Evolutionary conservation across 2,329 filamentous ascomycete species (phyloP), one percentile per base, ranked within the genome.

Genomic region (Capronia coronata): DNA sequence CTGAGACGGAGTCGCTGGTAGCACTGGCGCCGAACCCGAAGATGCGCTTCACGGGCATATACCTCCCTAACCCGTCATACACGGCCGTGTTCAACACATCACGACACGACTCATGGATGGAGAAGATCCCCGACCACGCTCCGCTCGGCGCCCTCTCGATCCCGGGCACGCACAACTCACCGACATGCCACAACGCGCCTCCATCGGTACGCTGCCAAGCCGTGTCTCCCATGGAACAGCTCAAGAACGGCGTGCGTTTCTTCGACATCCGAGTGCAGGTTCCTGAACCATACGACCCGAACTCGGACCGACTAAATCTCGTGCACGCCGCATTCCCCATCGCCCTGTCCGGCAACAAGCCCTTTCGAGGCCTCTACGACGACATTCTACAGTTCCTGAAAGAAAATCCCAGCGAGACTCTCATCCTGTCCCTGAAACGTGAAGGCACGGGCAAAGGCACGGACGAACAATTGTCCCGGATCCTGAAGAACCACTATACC

Each of bases 151-250:
- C 84, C 2, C 79, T 98, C 43, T 93, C 86, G 43, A 93, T 97
- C 55, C 93, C 93, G 13, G 93, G 93, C 56, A 96, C 93, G 0
- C 93, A 98, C 74, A 97, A 98, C 71, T 87, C 86, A 14, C 87
- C 93, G 5, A 94, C 90, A 8, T 84, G 80, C 70, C 77, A 94
- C 72, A 77, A 80, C 42, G 90, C 93, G 10, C 77, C 96, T 3
- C 93, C 93, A 1, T 94, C 88, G 1, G 93, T 97, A 30, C 85
- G 93, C 32, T 97, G 93, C 68, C 93, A 98, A 70, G 83, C 86
- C 27, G 87, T 90, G 14, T 75, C 79, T 53, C 76, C 94, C 3
- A 74, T 75, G 42, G 80, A 84, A 46, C 93, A 98, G 68, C 80
- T 98, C 22, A 75, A 82, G 49, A 91, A 95, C 65, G 93, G 93